A percentile compares a stretch with the other conserved stretches of the same genome.
These are phyloP conservation scores for Xylaria multiplex DNA, from an alignment of 2,329 filamentous ascomycete species.

Conservation along the genomic window DNA sequence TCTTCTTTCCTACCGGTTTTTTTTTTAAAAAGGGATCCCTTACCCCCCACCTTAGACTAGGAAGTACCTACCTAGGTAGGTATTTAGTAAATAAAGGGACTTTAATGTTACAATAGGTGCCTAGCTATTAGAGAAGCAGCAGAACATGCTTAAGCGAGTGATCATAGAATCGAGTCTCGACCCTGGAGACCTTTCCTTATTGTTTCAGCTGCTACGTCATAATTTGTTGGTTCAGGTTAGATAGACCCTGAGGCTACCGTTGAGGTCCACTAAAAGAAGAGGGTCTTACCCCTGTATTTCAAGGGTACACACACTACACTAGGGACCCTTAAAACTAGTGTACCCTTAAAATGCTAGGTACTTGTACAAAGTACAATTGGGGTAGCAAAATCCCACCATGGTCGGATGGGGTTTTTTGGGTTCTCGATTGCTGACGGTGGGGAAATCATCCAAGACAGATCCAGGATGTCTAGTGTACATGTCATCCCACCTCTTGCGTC, in stretches of 20 bases:
- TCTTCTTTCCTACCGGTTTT: not conserved
- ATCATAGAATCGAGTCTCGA: conserved; percentile 16
- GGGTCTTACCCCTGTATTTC: no score
- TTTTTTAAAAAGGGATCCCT: not conserved
- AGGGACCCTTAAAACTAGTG: no score
- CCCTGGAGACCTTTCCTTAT: not conserved
- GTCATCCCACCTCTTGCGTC: no score
- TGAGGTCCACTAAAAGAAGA: conserved; percentile 13
- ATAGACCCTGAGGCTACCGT: conserved; percentile 29
- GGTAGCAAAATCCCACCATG: conserved; percentile 15
- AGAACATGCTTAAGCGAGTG: conserved; percentile 20
- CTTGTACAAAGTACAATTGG: not conserved
- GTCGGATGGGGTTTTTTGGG: conserved; percentile 19
- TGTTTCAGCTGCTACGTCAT: conserved; percentile 27
- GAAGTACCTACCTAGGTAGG: not conserved
- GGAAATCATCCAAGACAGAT: not conserved
- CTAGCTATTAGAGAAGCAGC: not conserved
- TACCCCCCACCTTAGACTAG: conserved; percentile 10
- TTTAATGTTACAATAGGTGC: conserved; percentile 2
- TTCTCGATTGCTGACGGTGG: conserved; percentile 19
- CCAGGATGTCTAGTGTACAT: no score
- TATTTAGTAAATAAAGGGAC: not conserved
- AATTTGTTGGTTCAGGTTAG: conserved; percentile 13
- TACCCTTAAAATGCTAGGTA: no score
- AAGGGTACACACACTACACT: no score